Percentiles rank a stretch among this genome's conserved stretches.
Evolutionary conservation across 2,329 filamentous ascomycete species (phyloP).

Genomic region (Apiospora arundinis): DNA sequence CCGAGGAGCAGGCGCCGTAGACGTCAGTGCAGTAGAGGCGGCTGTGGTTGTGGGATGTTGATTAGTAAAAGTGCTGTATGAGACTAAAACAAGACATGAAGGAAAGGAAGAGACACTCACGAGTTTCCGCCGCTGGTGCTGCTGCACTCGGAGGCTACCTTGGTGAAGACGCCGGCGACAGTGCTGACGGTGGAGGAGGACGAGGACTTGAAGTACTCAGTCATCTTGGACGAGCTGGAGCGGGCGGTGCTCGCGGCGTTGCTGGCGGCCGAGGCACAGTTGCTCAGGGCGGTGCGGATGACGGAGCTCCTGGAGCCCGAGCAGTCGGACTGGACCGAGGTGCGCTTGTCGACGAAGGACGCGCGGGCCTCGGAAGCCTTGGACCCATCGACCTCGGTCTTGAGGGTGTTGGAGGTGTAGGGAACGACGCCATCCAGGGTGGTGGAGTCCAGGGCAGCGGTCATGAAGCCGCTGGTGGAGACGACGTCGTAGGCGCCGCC

Average conservation of each 20-base stretch:
- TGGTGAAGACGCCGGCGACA: slow-evolving; percentile 57
- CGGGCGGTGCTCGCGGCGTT: slow-evolving; percentile 58
- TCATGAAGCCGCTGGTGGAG: slow-evolving; percentile 18
- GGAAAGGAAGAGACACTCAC: not conserved
- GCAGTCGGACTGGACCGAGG: slow-evolving; percentile 59
- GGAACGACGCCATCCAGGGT: slow-evolving; percentile 60
- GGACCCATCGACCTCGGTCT: slow-evolving; percentile 61
- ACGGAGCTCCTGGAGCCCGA: slow-evolving; percentile 51
- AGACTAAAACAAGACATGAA: not conserved
- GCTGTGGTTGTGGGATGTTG: not conserved
- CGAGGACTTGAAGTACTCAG: slow-evolving; percentile 67
- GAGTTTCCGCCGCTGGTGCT: slow-evolving; percentile 50
- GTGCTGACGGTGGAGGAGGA: slow-evolving; percentile 48
- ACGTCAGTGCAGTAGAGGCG: slow-evolving; percentile 28
- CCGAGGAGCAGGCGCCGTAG: slow-evolving; percentile 41
- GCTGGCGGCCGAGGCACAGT: slow-evolving; percentile 60
- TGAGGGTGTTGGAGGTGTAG: slow-evolving; percentile 65
- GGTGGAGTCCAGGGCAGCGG: slow-evolving; percentile 10
- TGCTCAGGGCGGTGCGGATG: slow-evolving; percentile 57
- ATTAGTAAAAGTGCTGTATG: not conserved
- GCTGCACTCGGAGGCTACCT: slow-evolving; percentile 60
- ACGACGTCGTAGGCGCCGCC: slow-evolving; percentile 27
- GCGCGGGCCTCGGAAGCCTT: slow-evolving; percentile 57
- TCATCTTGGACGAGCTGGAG: slow-evolving; percentile 57
- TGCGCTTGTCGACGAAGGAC: slow-evolving; percentile 58